A percentile compares a stretch with the other conserved stretches of the same genome.
Conservation (phyloP, 176 grass and related monocot genomes). For the Oryza meridionalis region DNA sequence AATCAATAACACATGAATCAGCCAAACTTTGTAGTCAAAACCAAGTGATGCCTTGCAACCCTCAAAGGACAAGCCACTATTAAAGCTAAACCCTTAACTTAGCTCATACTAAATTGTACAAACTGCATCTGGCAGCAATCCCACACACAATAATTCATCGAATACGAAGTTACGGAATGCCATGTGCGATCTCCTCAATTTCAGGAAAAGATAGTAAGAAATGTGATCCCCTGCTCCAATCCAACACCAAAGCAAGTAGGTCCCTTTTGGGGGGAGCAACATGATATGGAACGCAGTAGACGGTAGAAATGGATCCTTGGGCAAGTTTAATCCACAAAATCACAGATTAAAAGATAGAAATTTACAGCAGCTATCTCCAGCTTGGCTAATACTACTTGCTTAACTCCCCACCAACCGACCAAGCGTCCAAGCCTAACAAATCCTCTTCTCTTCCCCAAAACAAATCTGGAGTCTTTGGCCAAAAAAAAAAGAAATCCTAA, state of each 20-base stretch:
- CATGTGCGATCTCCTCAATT: neutral
- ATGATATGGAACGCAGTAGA: too few relatives aligned
- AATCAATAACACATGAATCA: neutral
- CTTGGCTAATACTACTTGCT: too few relatives aligned
- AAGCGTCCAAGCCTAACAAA: neutral
- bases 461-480: too few relatives aligned
- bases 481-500: too few relatives aligned
- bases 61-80: neutral
- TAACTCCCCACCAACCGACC: neutral
- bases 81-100: neutral
- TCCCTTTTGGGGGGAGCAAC: neutral
- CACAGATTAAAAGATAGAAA: neutral
- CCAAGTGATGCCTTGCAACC: neutral
- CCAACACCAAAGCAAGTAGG: neutral
- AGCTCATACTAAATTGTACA: neutral
- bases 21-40: neutral
- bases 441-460: neutral
- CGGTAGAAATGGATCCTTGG: too few relatives aligned
- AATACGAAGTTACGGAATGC: neutral
- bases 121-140: constrained; percentile 9
- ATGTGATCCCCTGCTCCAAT: neutral
- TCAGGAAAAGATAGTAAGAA: neutral
- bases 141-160: neutral
- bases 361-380: neutral
- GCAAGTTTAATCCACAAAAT: neutral